Base-by-base conservation (phyloP, 1,284 basidiomycete genomes). In the Earliella scabrosa region DNA sequence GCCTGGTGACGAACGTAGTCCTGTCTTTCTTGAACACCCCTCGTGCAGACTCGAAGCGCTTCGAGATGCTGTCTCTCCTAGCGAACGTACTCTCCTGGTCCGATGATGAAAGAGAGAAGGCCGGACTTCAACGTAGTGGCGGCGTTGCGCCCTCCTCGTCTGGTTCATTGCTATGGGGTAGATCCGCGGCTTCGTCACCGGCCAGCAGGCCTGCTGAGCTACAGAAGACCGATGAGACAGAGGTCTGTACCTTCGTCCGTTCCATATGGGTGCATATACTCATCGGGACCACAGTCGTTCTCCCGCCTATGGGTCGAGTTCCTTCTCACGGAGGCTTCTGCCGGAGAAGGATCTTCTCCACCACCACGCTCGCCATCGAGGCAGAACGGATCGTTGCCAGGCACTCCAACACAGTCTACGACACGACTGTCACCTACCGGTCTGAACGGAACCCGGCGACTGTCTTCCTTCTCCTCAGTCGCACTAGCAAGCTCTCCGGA, bases 271-370 rank as follows among this genome's bases (percentile, higher is more conserved):
- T 29, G 26, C 36, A n/a, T 21, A 44, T 23, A 26, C n/a, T 29
- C 26, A 45, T 18, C 44, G 16, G 43, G 27, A 3, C n/a, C n/a
- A 16, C 18, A 52, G 53, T 52, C 93, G 0, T 97, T 97, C 76
- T 95, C 92, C 40, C 90, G 93, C 51, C 82, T 97, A 13, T 98
- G 94, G 87, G 95, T 98, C 48, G 95, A 98, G 73, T 98, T 96
- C 69, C 82, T 98, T 2, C 86, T 97, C 62, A 95, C 94, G 38
- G 93, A 97, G 77, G 88, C 93, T 0, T 82, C 83, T 3, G 73
- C 87, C 16, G 88, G 87, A 29, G 78, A 82, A 29, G 46, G 53
- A 27, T 45, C 56, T 3, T 36, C 58, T 0, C 68, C 74, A 14
- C 69, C 77, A 5, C 70, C 75, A 18, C 69, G 65, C 8, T 68